Percentiles rank a stretch among this genome's conserved stretches.
These are phyloP conservation scores for Pluteus cervinus DNA, from an alignment of 768 basidiomycete genomes.

Conservation along the genomic window DNA sequence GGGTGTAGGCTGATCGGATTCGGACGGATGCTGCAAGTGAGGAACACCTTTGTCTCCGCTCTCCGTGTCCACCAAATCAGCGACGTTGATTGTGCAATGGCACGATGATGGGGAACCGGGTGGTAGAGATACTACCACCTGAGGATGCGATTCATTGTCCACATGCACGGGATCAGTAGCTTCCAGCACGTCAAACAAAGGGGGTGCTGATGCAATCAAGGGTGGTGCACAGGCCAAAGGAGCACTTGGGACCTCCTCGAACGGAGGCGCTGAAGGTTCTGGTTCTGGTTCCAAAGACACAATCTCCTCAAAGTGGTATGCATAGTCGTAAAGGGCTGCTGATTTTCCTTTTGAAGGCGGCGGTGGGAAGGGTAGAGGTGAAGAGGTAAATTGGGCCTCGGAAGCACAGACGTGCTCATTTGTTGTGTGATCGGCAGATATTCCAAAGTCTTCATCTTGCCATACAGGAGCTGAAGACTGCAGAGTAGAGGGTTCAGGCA, in stretches of 20 bases:
- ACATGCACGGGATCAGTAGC: constrained; percentile 22
- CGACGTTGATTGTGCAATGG: constrained; percentile 8
- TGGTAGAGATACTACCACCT: constrained; percentile 8
- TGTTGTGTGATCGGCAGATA: constrained; percentile 9
- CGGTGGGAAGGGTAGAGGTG: constrained; percentile 33
- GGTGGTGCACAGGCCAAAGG: constrained; percentile 20
- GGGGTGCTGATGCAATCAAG: constrained; percentile 46
- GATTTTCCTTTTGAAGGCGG: constrained; percentile 39
- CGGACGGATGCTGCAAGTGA: no score
- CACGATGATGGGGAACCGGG: constrained; percentile 7
- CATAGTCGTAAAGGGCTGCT: constrained; percentile 34
- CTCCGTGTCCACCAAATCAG: no score
- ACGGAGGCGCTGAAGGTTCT: constrained; percentile 40
- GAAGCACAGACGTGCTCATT: constrained; percentile 4
- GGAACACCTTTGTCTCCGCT: no score
- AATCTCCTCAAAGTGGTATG: constrained; percentile 34
- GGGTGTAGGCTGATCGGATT: no score
- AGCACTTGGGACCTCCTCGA: constrained; percentile 34
- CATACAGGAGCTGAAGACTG: constrained; percentile 47
- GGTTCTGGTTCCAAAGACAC: constrained; percentile 24
- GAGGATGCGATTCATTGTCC: no score
- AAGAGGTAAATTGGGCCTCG: constrained; percentile 10
- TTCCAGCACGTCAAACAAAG: constrained; percentile 19
- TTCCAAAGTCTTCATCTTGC: constrained; percentile 40
- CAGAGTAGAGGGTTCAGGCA: constrained; percentile 13